Conservation (phyloP, 2,329 filamentous ascomycete species). For the Sporothrix pallida region DNA sequence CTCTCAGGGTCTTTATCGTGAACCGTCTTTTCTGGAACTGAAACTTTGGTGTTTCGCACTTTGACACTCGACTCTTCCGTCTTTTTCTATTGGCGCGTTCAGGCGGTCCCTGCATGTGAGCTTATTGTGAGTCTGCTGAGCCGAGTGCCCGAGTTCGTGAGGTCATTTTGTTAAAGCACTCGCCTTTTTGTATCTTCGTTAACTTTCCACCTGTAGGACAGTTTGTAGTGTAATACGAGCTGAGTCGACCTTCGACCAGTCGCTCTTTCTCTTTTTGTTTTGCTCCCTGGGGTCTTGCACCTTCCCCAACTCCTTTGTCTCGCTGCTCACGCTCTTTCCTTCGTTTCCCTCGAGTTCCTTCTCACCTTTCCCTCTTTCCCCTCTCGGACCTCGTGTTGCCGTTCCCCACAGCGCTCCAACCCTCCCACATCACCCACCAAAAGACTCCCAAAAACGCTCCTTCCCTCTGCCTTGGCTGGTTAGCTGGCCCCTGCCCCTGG, state of each 20-base stretch:
- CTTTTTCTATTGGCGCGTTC: constrained; percentile 21
- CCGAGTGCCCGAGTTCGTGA: not conserved
- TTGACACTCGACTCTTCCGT: not conserved
- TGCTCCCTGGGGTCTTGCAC: not conserved
- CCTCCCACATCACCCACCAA: not conserved
- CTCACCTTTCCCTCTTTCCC: constrained; percentile 3
- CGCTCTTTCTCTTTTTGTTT: not conserved
- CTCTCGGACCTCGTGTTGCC: constrained; percentile 29
- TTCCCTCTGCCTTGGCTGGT: constrained; percentile 11
- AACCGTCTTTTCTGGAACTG: constrained; percentile 17
- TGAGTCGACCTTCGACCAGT: no score
- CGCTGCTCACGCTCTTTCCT: not conserved
- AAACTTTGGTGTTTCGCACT: constrained; percentile 29
- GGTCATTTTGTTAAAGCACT: not conserved
- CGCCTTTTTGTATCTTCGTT: not conserved
- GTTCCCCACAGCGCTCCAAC: not conserved
- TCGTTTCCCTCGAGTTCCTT: not conserved
- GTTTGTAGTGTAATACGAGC: not conserved
- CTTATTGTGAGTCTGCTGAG: not conserved
- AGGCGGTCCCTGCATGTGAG: constrained; percentile 5
- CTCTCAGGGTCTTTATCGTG: not conserved
- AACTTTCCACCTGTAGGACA: not conserved
- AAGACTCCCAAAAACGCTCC: not conserved
- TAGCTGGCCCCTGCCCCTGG: constrained; percentile 4
- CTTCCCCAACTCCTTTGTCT: not conserved